Evolutionary conservation across 2,329 filamentous ascomycete genomes (phyloP).

Genomic region (Fusarium phyllophilum): DNA sequence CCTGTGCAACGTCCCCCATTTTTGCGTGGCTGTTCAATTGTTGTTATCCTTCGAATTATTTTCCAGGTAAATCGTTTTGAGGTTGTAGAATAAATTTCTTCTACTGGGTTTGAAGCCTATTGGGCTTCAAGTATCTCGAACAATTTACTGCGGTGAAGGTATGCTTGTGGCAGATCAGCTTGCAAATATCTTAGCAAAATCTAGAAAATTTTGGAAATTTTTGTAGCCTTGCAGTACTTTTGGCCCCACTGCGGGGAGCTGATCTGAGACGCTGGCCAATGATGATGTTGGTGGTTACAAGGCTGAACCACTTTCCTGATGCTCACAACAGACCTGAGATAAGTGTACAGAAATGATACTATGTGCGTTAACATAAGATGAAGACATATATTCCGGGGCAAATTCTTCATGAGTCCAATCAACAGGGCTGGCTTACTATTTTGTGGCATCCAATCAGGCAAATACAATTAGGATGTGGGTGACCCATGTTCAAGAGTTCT

Average conservation of each 20-base stretch:
- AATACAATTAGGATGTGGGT: not conserved
- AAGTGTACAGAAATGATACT: not conserved
- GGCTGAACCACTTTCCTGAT: constrained; percentile 30
- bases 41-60: not conserved
- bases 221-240: constrained; percentile 39
- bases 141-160: constrained; percentile 3
- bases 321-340: not conserved
- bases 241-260: constrained; percentile 39
- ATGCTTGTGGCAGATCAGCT: constrained; percentile 10
- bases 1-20: constrained; percentile 61
- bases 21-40: constrained; percentile 9
- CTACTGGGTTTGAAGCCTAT: constrained; percentile 16
- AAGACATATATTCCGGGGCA: not conserved
- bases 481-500: not conserved
- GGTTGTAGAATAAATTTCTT: not conserved
- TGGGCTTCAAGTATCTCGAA: constrained; percentile 30
- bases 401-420: not conserved
- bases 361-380: not conserved
- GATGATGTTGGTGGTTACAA: not conserved
- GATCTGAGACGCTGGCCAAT: constrained; percentile 7
- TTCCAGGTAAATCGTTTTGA: not conserved
- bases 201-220: constrained; percentile 43
- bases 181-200: constrained; percentile 30
- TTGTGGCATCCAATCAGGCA: not conserved
- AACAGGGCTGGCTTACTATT: not conserved